Evolutionary conservation across 2,329 filamentous ascomycete genomes (phyloP).

Genomic region (Diaporthe aspalathi): DNA sequence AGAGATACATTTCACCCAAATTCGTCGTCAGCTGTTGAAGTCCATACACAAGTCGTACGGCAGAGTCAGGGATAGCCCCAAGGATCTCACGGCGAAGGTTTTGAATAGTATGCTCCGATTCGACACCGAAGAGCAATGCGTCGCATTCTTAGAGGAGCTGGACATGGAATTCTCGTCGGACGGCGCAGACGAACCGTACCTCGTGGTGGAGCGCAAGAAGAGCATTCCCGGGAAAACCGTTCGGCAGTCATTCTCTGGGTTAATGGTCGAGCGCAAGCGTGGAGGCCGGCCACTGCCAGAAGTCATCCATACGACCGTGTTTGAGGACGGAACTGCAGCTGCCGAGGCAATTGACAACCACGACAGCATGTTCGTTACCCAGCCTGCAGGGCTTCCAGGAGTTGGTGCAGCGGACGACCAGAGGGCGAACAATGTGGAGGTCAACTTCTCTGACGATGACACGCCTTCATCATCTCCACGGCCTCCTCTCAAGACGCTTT

Average conservation of each 20-base stretch:
- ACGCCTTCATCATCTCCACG: conserved; percentile 35
- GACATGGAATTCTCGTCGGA: conserved; percentile 62
- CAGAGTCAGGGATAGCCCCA: conserved; percentile 66
- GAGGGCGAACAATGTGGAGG: conserved; percentile 8
- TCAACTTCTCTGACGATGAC: conserved; percentile 33
- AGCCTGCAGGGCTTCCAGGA: conserved; percentile 33
- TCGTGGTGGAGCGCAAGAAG: conserved; percentile 58
- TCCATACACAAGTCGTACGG: conserved; percentile 66
- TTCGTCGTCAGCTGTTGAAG: conserved; percentile 69
- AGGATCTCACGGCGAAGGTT: conserved; percentile 68
- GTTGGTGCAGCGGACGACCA: neutral
- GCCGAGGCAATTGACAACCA: conserved; percentile 35
- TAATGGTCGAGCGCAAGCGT: conserved; percentile 71
- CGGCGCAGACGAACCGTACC: conserved; percentile 50
- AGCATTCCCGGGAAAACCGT: conserved; percentile 61
- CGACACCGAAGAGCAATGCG: conserved; percentile 74
- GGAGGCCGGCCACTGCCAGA: conserved; percentile 62
- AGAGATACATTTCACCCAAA: conserved; percentile 72
- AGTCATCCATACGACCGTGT: conserved; percentile 67
- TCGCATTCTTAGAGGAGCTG: conserved; percentile 72
- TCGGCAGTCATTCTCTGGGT: conserved; percentile 66
- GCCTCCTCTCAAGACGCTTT: conserved; percentile 14
- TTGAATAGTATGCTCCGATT: conserved; percentile 72
- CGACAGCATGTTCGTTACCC: conserved; percentile 45
- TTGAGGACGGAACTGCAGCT: conserved; percentile 49